Conservation (phyloP, 805 yeast species). For the Starmerella etchellsii region DNA sequence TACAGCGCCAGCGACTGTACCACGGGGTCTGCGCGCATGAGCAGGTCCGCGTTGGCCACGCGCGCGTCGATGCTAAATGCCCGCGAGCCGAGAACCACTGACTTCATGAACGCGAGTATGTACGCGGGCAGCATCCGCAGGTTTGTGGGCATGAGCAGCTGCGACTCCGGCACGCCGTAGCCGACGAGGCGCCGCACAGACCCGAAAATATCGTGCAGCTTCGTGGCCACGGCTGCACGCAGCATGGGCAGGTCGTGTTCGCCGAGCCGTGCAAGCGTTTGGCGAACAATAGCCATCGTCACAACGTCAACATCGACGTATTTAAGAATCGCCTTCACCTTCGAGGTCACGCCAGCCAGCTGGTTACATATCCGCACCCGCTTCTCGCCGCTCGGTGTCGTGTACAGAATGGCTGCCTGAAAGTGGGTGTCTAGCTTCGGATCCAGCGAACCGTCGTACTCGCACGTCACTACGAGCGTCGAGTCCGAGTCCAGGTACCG, state of each 20-base stretch:
- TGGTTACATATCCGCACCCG: conserved; percentile 78
- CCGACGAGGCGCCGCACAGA: conserved; percentile 41
- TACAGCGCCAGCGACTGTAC: conserved; percentile 54
- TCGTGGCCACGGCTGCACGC: conserved; percentile 40
- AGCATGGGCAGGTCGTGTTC: conserved; percentile 22
- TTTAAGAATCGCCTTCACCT: conserved; percentile 58
- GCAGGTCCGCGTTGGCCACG: conserved; percentile 38
- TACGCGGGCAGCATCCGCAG: conserved; percentile 58
- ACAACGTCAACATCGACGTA: conserved; percentile 68
- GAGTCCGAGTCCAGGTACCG: conserved; percentile 54
- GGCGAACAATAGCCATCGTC: conserved; percentile 41
- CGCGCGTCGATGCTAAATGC: conserved; percentile 47
- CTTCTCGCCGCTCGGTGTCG: conserved; percentile 50
- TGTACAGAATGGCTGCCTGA: conserved; percentile 79
- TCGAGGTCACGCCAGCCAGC: conserved; percentile 67
- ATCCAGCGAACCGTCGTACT: conserved; percentile 62
- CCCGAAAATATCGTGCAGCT: conserved; percentile 43
- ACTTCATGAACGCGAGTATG: conserved; percentile 56
- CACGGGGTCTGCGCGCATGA: conserved; percentile 44
- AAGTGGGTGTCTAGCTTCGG: conserved; percentile 67
- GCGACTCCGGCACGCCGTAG: conserved; percentile 35
- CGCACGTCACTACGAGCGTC: conserved; percentile 55
- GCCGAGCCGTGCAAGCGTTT: conserved; percentile 32
- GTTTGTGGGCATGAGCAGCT: conserved; percentile 70
- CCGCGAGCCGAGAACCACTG: conserved; percentile 44